Base-by-base conservation (phyloP, 2,329 filamentous ascomycete genomes). In the Penicillium glabrum region DNA sequence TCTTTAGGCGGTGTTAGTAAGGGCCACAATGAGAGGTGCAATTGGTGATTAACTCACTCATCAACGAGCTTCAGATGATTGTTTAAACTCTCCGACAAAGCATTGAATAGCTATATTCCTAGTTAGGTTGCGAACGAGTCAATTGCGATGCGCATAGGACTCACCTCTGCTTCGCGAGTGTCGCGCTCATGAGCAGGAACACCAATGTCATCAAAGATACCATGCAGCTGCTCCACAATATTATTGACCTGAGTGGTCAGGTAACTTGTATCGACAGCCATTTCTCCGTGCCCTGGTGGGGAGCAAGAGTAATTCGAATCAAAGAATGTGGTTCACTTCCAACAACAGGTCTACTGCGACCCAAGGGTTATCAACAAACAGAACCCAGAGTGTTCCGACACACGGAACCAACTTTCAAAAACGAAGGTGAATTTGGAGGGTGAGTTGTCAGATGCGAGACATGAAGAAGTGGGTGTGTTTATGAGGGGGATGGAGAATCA, bases 141-240 rank as follows among this genome's bases (percentile, higher is more conserved):
- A 16, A 23, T 35, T 31, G 21, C n/a, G n/a, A 33, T 16, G 13
- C 3, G 21, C 23, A n/a, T 29, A 10, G 1, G 58, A 69, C 83
- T 70, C 80, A 96, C 93, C 86, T 97, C 91, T 72, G 90, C 85
- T 73, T 98, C 93, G 69, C 95, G 85, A 49, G 86, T 83, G 72
- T 98, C 92, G 70, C 95, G 89, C 75, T 98, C 95, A 86, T 96
- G 92, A 69, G 81, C 86, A 27, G 93, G 86, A n/a, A 99, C 90
- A 57, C 95, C 95, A 70, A 99, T 99, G 73, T 99, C 93, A 75
- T 99, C 95, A 71, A 97, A 99, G 56, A 98, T 85, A 63, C 89
- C 90, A 77, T 98, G 93, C 59, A 99, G 84, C 77, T 97, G 92
- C 75, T 86, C 86, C 73, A 98, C 92, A 72, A 96, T 97, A 69